phyloP scores from a whole-genome alignment of 768 basidiomycete genomes.

The Mycena polygramma region DNA sequence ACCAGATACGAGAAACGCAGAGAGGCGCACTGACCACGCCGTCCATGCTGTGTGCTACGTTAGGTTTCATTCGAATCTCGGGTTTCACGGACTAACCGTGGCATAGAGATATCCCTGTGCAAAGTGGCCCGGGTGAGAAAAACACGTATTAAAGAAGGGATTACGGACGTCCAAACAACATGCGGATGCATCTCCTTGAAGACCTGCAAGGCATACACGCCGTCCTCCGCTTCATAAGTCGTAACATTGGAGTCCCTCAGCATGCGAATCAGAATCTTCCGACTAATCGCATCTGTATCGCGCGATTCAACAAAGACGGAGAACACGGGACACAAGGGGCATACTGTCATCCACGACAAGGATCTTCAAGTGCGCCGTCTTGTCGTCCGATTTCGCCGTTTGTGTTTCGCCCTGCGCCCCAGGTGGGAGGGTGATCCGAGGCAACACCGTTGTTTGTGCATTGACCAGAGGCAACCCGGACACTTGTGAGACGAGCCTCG shows the following conservation, averaged over 20 bases:
- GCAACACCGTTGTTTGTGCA: neutral
- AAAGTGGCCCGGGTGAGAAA: neutral
- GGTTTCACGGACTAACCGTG: conserved; percentile 22
- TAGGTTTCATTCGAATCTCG: neutral
- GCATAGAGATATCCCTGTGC: conserved; percentile 31
- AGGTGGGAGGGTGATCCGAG: too few species aligned
- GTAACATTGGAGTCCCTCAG: conserved; percentile 24
- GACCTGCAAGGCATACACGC: conserved; percentile 23
- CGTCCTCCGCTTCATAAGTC: conserved; percentile 29
- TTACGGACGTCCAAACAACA: conserved; percentile 33
- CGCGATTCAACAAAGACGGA: neutral
- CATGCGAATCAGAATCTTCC: conserved; percentile 32
- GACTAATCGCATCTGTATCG: conserved; percentile 27
- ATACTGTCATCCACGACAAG: conserved; percentile 36
- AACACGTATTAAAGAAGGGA: neutral
- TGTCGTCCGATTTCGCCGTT: neutral
- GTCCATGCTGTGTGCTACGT: conserved; percentile 24
- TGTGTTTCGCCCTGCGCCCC: too few species aligned
- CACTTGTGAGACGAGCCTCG: neutral
- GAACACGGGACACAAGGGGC: neutral
- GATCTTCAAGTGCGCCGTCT: conserved; percentile 22
- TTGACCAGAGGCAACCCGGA: neutral
- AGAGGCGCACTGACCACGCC: conserved; percentile 22
- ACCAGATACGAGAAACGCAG: neutral
- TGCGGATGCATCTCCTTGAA: conserved; percentile 27